phyloP scores from a whole-genome alignment of 331 rosid genomes.

The Phaseolus coccineus region DNA sequence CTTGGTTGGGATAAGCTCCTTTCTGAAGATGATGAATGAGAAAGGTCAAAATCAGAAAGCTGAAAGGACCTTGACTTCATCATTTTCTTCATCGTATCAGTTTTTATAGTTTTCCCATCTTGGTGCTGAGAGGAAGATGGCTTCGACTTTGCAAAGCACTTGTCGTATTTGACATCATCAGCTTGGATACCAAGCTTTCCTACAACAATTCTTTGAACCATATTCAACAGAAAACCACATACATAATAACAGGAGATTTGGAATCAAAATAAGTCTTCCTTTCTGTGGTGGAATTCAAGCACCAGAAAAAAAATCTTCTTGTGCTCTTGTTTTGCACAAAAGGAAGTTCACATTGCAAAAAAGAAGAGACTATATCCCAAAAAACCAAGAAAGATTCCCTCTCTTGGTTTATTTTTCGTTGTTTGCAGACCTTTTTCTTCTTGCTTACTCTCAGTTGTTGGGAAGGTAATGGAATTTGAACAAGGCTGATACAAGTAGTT shows the following conservation, averaged over 20 bases:
- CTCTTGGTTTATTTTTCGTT: neutral
- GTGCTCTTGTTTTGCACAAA: constrained; percentile 37
- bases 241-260: constrained; percentile 32
- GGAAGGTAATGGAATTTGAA: constrained; percentile 51
- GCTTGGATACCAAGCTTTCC: constrained; percentile 66
- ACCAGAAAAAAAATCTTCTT: constrained; percentile 51
- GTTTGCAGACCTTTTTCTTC: constrained; percentile 24
- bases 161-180: constrained; percentile 57
- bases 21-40: constrained; percentile 50
- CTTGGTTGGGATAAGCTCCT: constrained; percentile 56
- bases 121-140: constrained; percentile 57
- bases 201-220: constrained; percentile 72
- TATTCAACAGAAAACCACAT: constrained; percentile 53
- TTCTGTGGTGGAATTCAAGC: constrained; percentile 49
- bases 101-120: constrained; percentile 63
- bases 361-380: constrained; percentile 50
- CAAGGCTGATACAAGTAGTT: constrained; percentile 46
- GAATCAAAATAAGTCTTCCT: constrained; percentile 45
- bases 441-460: constrained; percentile 35
- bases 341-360: constrained; percentile 50
- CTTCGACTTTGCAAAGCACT: constrained; percentile 51
- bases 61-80: constrained; percentile 65
- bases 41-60: constrained; percentile 61
- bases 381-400: constrained; percentile 60
- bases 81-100: constrained; percentile 73